Percentiles rank a stretch among this genome's conserved stretches.
These are phyloP conservation scores for Penicillium sp. DNA, from an alignment of 2,329 filamentous ascomycete genomes.

Conservation along the genomic window DNA sequence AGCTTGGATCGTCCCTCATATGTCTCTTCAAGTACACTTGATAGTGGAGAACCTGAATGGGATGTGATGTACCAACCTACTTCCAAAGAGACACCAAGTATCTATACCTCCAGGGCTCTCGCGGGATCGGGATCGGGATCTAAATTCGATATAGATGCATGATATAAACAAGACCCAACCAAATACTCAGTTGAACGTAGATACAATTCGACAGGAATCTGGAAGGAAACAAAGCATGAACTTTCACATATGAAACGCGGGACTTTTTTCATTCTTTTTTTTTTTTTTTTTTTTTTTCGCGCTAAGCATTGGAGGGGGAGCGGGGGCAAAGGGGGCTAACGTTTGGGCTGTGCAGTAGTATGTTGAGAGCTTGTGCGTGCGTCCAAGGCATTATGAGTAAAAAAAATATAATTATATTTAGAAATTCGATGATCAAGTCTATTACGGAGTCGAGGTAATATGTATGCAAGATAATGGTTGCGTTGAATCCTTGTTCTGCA, in stretches of 20 bases:
- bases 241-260: not conserved
- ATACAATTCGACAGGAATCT: no score
- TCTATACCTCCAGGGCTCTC: no score
- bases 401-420: not conserved
- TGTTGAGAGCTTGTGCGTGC: not conserved
- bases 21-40: no score
- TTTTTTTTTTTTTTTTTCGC: slow-evolving; percentile 12
- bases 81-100: not conserved
- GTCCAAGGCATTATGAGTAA: no score
- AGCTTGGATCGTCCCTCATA: no score
- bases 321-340: slow-evolving; percentile 17
- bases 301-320: slow-evolving; percentile 20
- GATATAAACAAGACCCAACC: not conserved
- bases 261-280: not conserved
- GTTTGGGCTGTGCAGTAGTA: slow-evolving; percentile 15
- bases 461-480: not conserved
- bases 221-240: not conserved
- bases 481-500: not conserved
- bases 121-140: not conserved
- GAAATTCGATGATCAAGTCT: not conserved
- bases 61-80: not conserved
- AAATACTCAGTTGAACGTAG: not conserved
- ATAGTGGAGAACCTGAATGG: not conserved
- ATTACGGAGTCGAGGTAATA: not conserved
- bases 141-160: not conserved